These are phyloP conservation scores for Mangifera indica DNA, from an alignment of 345 rosid genomes.

Conservation along the genomic window DNA sequence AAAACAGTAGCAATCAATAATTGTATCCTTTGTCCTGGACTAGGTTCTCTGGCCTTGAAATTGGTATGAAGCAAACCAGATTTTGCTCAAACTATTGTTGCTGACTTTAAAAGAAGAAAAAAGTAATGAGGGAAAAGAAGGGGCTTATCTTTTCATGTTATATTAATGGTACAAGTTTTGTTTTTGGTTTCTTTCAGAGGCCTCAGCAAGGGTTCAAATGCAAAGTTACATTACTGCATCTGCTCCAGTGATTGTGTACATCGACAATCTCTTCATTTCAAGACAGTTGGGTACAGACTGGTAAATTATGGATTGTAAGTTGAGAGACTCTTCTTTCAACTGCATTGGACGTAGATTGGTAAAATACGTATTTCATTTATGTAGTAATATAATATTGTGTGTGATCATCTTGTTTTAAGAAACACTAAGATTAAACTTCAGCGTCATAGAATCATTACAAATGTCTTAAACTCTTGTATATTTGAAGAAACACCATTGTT, in stretches of 20 bases:
- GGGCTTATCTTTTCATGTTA: not conserved
- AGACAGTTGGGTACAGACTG: slow-evolving; percentile 84
- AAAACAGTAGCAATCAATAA: too few relatives aligned
- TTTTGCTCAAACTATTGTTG: not conserved
- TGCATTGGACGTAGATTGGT: slow-evolving; percentile 87
- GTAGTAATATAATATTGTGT: not conserved
- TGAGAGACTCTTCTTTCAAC: slow-evolving; percentile 51
- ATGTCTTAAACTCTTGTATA: not conserved
- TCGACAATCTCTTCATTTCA: slow-evolving; percentile 64
- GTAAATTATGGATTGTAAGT: slow-evolving; percentile 34
- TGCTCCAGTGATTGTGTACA: slow-evolving; percentile 52
- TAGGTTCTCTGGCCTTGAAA: not conserved
- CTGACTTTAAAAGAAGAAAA: not conserved
- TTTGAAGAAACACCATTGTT: not conserved
- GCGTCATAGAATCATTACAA: not conserved
- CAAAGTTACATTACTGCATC: slow-evolving; percentile 59
- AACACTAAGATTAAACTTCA: not conserved
- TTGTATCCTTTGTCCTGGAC: too few relatives aligned
- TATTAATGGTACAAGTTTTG: not conserved
- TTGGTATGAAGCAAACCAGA: not conserved
- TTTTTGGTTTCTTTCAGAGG: slow-evolving; percentile 41
- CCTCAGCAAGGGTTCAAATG: slow-evolving; percentile 71
- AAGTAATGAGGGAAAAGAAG: not conserved
- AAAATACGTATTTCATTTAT: slow-evolving; percentile 17
- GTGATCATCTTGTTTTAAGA: not conserved